Evolutionary conservation across 192 early-diverging fungal species (phyloP).

Genomic region (Backusella parvicylindrica): DNA sequence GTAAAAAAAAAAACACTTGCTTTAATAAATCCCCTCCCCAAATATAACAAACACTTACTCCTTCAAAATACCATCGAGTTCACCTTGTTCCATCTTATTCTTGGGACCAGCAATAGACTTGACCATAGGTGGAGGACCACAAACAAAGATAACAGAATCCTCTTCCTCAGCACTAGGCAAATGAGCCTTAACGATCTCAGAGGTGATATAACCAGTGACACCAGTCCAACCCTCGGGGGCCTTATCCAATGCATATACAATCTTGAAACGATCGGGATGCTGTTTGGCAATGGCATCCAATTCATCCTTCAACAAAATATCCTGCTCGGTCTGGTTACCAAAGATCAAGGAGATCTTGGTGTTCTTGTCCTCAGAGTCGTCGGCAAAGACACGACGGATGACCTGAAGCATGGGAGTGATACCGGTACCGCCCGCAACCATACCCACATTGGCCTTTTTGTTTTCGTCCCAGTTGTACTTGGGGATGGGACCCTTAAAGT

Average conservation of each 20-base stretch:
- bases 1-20: not conserved
- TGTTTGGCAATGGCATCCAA: slow-evolving; percentile 54
- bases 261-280: slow-evolving; percentile 63
- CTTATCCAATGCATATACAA: slow-evolving; percentile 68
- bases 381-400: slow-evolving; percentile 57
- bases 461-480: slow-evolving; percentile 66
- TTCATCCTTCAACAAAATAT: slow-evolving; percentile 65
- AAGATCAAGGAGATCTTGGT: slow-evolving; percentile 76
- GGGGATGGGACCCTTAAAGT: slow-evolving; percentile 72
- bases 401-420: slow-evolving; percentile 74
- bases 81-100: slow-evolving; percentile 77
- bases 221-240: slow-evolving; percentile 66
- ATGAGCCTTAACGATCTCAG: slow-evolving; percentile 67
- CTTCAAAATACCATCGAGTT: slow-evolving; percentile 78
- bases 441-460: slow-evolving; percentile 55
- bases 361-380: slow-evolving; percentile 54
- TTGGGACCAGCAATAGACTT: slow-evolving; percentile 73
- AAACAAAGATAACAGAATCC: slow-evolving; percentile 47
- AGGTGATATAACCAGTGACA: slow-evolving; percentile 72
- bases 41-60: slow-evolving; percentile 36
- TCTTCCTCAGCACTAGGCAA: slow-evolving; percentile 57
- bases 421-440: slow-evolving; percentile 78
- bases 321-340: slow-evolving; percentile 66
- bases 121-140: slow-evolving; percentile 72
- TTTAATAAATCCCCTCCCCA: no score